These are phyloP conservation scores for Mortierella sp. DNA, from an alignment of 371 early-diverging fungal genomes.

Conservation along the genomic window DNA sequence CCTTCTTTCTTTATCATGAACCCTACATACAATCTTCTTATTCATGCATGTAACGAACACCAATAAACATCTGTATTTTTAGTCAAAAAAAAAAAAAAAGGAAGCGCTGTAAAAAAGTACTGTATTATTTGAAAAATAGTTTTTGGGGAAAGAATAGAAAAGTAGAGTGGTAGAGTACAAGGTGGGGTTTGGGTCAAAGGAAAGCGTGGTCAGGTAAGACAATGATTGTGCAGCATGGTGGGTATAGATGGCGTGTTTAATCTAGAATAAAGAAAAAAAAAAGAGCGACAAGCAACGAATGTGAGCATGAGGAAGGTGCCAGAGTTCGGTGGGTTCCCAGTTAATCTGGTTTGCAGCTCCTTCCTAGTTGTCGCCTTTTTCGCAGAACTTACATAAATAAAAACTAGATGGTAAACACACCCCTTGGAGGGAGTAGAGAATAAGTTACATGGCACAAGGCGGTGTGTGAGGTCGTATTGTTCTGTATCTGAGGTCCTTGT, in stretches of 20 bases:
- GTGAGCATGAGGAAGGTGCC: neutral
- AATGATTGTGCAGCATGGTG: neutral
- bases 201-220: neutral
- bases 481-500: neutral
- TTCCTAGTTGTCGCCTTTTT: neutral
- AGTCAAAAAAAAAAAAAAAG: neutral
- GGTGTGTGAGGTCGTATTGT: neutral
- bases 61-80: constrained; percentile 5
- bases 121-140: neutral
- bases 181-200: neutral
- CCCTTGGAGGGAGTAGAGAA: neutral
- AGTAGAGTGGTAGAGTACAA: neutral
- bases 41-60: neutral
- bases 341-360: neutral
- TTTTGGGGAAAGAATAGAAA: neutral
- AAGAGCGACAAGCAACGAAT: neutral
- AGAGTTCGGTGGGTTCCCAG: neutral
- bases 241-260: neutral
- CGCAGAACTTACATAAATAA: constrained; percentile 4
- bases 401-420: neutral
- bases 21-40: neutral
- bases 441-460: neutral
- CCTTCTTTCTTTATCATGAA: neutral
- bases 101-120: neutral
- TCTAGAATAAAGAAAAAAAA: neutral